Conservation (phyloP, 192 early-diverging fungal genomes). For the Podila minutissima region DNA sequence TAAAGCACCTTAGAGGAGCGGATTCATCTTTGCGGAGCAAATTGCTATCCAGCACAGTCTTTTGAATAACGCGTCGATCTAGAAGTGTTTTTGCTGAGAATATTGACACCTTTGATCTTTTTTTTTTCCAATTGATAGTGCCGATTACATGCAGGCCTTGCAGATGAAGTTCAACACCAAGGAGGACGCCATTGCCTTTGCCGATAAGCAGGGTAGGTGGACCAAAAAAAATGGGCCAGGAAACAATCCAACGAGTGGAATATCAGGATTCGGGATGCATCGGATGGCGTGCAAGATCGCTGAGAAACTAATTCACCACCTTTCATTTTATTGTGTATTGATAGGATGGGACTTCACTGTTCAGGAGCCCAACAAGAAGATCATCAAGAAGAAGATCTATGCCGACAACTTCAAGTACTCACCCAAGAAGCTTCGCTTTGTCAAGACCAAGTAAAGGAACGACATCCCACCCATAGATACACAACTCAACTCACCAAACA, state of each 20-base stretch:
- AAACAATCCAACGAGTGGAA: not conserved
- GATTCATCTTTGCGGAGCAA: too few species aligned
- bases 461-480: not conserved
- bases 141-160: constrained; percentile 86
- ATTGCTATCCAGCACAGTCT: too few species aligned
- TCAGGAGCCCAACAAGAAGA: constrained; percentile 86
- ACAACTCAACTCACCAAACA: not conserved
- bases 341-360: constrained; percentile 89
- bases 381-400: constrained; percentile 86
- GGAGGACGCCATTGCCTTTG: constrained; percentile 93
- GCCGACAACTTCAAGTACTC: constrained; percentile 94
- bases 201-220: constrained; percentile 86
- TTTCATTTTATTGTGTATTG: not conserved
- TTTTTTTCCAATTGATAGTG: constrained; percentile 54
- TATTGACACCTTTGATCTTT: not conserved
- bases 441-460: constrained; percentile 84
- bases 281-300: too few species aligned
- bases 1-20: constrained; percentile 21
- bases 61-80: not conserved
- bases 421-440: constrained; percentile 77
- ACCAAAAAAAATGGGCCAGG: not conserved
- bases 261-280: not conserved
- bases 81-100: too few species aligned
- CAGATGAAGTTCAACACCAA: constrained; percentile 84
- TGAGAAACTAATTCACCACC: too few species aligned